Evolutionary conservation across 352 stramenopile species (phyloP).

Genomic region (Pythium chondricola): DNA sequence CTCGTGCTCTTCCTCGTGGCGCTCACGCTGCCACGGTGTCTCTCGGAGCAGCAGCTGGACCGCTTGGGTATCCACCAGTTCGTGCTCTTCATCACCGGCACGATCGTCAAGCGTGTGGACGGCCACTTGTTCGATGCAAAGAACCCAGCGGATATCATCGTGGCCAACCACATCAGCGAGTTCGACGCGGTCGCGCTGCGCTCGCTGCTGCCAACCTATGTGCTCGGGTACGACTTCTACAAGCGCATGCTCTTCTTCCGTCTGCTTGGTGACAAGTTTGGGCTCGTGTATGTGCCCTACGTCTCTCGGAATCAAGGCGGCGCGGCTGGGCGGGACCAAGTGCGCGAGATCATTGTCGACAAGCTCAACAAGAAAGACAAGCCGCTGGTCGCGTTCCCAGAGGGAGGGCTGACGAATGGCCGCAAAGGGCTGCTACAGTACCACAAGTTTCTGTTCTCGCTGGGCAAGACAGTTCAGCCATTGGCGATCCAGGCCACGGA

Average conservation of each 20-base stretch:
- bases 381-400: slow-evolving; percentile 49
- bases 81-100: slow-evolving; percentile 39
- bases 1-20: slow-evolving; percentile 33
- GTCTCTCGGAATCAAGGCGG: slow-evolving; percentile 52
- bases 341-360: slow-evolving; percentile 59
- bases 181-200: slow-evolving; percentile 55
- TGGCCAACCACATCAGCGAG: slow-evolving; percentile 75
- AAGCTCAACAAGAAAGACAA: slow-evolving; percentile 45
- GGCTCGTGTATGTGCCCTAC: slow-evolving; percentile 65
- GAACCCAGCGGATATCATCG: slow-evolving; percentile 34
- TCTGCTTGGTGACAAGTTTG: slow-evolving; percentile 50
- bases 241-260: slow-evolving; percentile 72
- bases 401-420: slow-evolving; percentile 66
- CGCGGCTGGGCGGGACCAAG: slow-evolving; percentile 33
- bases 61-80: slow-evolving; percentile 29
- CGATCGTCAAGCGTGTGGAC: slow-evolving; percentile 34
- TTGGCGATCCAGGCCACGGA: slow-evolving; percentile 56
- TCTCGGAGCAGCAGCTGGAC: slow-evolving; percentile 45
- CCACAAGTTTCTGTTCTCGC: slow-evolving; percentile 75
- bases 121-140: slow-evolving; percentile 26
- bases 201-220: slow-evolving; percentile 34
- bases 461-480: slow-evolving; percentile 53
- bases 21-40: slow-evolving; percentile 31
- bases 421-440: slow-evolving; percentile 61
- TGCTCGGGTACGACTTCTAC: slow-evolving; percentile 82